Evolutionary conservation across 345 rosid species (phyloP).

Genomic region (Gossypium thurberi): DNA sequence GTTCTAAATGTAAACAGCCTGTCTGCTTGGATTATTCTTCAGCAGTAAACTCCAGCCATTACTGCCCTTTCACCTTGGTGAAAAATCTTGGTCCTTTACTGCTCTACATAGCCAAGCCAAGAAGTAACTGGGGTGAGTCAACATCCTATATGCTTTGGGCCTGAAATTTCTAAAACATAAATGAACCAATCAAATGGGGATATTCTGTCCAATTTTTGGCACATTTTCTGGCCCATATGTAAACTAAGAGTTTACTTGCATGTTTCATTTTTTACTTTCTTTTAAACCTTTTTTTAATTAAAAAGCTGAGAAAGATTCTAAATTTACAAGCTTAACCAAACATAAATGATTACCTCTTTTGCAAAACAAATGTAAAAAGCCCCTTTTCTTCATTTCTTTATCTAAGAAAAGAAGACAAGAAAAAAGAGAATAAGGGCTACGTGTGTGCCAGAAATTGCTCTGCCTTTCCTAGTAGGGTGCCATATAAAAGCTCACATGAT

Average conservation of each 20-base stretch:
- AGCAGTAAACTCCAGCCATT: neutral
- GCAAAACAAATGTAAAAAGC: neutral
- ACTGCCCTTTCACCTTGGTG: neutral
- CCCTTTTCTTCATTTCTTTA: neutral
- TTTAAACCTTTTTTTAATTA: neutral
- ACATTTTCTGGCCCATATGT: neutral
- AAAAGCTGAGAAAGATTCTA: neutral
- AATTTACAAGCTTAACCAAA: neutral
- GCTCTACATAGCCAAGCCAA: neutral
- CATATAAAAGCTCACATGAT: neutral
- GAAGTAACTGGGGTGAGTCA: neutral
- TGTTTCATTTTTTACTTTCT: neutral
- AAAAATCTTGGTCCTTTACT: neutral
- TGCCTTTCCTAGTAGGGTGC: neutral
- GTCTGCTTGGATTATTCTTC: neutral
- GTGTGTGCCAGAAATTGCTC: constrained; percentile 5
- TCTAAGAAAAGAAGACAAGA: neutral
- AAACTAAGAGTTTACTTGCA: neutral
- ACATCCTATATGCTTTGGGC: neutral
- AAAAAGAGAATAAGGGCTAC: neutral
- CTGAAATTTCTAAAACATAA: neutral
- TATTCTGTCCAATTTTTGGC: neutral
- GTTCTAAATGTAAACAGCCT: neutral
- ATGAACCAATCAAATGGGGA: neutral
- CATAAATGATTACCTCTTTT: neutral